phyloP scores from a whole-genome alignment of 1,284 basidiomycete species.

The Cystobasidium pallidum region DNA sequence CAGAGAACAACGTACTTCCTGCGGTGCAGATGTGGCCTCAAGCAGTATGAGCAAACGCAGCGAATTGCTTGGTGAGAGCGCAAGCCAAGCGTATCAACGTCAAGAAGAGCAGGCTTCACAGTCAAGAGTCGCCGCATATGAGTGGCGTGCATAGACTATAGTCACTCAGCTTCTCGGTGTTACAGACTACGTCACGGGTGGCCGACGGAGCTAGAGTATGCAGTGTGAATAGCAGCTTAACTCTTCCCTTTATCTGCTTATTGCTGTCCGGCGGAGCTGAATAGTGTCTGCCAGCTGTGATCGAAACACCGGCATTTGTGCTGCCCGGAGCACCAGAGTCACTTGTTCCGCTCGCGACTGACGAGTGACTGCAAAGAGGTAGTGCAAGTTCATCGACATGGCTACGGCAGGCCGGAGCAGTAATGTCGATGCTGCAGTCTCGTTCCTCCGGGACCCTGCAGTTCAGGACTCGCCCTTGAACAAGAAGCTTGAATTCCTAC shows the following conservation, averaged over 20 bases:
- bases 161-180: no score
- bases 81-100: no score
- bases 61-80: no score
- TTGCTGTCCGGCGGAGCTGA: no score
- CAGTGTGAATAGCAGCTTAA: no score
- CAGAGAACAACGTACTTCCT: conserved; percentile 1
- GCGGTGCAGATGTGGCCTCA: neutral
- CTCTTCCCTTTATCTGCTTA: no score
- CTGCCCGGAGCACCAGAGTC: neutral
- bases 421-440: conserved; percentile 47
- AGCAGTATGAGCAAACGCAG: neutral
- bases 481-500: conserved; percentile 87
- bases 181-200: no score
- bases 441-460: conserved; percentile 52
- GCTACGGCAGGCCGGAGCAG: conserved; percentile 18
- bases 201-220: no score
- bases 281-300: no score
- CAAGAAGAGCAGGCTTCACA: no score
- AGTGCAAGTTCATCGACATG: neutral
- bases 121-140: no score
- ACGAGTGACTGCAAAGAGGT: neutral
- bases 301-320: neutral
- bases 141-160: no score
- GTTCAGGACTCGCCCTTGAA: conserved; percentile 71
- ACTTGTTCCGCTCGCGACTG: neutral